Evolutionary conservation across 208 protist species (phyloP), one percentile per base, ranked within the genome.

Genomic region (Balamuthia mandrillaris): DNA sequence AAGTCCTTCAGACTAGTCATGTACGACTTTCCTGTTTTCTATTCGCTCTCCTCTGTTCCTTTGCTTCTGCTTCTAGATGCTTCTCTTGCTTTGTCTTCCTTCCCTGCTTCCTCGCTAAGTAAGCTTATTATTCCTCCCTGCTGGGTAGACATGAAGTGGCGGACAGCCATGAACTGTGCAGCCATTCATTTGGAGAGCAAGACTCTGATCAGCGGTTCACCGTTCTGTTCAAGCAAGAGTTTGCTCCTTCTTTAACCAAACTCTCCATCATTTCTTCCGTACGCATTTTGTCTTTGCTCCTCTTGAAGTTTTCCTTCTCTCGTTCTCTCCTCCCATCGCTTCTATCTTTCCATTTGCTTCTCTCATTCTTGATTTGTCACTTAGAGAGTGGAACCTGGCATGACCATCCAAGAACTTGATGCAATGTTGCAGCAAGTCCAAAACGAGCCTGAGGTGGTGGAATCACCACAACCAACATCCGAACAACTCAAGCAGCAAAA

Each of bases 141-240:
- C 42, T 18, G 44, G 27, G 33, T n/a, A 79, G 70, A 33, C 70
- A 79, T n/a, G 70, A 79, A 49, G 58, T 79, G 1, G 70, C 70
- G 4, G 70, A 79, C 47, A 79, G 47, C 5, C 41, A 79, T 35
- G 70, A 79, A 37, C 70, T 79, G 70, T 42, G 21, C 29, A 79
- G 70, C 18, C 70, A 79, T 37, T 52, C 70, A 12, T 79, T 79
- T 39, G 70, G 70, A 27, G 70, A 79, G 16, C 47, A 79, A 9
- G 70, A 79, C 16, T 21, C 31, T n/a, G 47, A 42, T n/a, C 47
- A 49, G 4, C 44, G 70, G 24, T 79, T 60, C 29, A 39, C 47
- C 4, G 70, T 79, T 2, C 21, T 79, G 2, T 79, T 79, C 70
- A 79, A 79, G 33, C 52, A 79, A 49, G 70, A 79, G 21, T 42